phyloP scores from a whole-genome alignment of 1,139 yeast genomes.

The Saccharomycopsis phalli region DNA sequence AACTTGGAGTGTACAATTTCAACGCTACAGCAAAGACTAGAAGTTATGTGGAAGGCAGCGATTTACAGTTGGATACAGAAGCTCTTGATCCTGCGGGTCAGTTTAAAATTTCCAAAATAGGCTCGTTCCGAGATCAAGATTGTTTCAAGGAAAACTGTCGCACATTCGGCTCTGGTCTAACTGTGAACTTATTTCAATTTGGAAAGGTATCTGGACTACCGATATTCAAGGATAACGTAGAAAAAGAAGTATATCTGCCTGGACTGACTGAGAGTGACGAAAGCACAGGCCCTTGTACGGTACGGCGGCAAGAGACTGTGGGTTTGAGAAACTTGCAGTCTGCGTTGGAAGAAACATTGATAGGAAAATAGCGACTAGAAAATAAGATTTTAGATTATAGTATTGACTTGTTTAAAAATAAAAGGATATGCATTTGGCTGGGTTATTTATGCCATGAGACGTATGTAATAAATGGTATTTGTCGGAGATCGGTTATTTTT shows the following conservation, averaged over 20 bases:
- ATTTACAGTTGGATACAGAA: constrained; percentile 9
- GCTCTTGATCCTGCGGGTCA: constrained; percentile 4
- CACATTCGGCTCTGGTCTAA: constrained; percentile 14
- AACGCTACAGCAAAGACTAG: constrained; percentile 5
- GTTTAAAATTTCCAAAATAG: not conserved
- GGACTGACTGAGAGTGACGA: not conserved
- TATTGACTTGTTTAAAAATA: too few relatives aligned
- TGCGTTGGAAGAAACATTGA: constrained; percentile 10
- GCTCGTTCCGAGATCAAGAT: constrained; percentile 1
- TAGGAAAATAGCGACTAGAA: not conserved
- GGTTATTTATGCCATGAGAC: too few relatives aligned
- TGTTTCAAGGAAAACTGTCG: constrained; percentile 5
- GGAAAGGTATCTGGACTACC: constrained; percentile 17
- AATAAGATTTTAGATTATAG: not conserved
- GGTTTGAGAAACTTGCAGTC: constrained; percentile 9
- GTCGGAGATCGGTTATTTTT: too few relatives aligned
- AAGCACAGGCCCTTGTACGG: not conserved
- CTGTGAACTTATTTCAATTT: constrained; percentile 14
- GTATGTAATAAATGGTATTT: too few relatives aligned
- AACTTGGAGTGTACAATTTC: constrained; percentile 22
- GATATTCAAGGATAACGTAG: constrained; percentile 10
- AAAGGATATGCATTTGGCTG: not conserved
- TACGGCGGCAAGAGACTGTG: not conserved
- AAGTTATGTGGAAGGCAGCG: constrained; percentile 5
- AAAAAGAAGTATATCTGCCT: not conserved